Conservation (phyloP, 106 monocot species). For the Acorus gramineus region DNA sequence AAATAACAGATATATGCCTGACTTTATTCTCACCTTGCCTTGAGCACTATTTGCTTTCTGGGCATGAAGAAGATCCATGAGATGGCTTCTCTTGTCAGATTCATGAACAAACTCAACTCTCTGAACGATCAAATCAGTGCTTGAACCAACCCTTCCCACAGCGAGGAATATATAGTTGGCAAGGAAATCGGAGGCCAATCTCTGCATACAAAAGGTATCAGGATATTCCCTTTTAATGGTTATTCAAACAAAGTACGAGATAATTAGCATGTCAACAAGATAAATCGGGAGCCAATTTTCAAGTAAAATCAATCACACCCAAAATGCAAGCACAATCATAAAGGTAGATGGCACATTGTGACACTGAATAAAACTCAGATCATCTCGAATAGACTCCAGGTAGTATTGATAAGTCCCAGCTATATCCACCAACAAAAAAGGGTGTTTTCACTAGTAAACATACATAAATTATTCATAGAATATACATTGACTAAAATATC, state of each 20-base stretch:
- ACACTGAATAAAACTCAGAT: no score
- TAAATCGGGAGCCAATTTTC: no score
- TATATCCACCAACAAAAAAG: no score
- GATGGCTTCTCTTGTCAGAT: constrained; percentile 84
- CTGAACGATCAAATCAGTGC: constrained; percentile 82
- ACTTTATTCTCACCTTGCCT: constrained; percentile 44
- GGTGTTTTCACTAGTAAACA: no score
- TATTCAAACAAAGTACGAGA: not conserved
- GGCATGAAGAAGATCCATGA: constrained; percentile 93
- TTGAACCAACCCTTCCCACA: constrained; percentile 94
- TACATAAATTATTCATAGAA: no score
- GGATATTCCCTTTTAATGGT: not conserved
- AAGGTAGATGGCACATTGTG: no score
- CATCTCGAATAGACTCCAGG: no score
- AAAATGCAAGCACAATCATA: no score
- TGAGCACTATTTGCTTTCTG: constrained; percentile 72
- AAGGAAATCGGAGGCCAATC: constrained; percentile 90
- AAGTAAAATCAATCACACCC: no score
- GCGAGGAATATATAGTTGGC: constrained; percentile 81
- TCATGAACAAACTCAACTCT: constrained; percentile 88
- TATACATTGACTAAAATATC: no score
- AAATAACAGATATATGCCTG: no score
- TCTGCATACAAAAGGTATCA: constrained; percentile 27
- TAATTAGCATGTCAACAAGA: not conserved
- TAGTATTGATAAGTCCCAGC: no score